These are phyloP conservation scores for Decorospora gaudefroyi DNA, from an alignment of 2,329 filamentous ascomycete species.

Conservation along the genomic window DNA sequence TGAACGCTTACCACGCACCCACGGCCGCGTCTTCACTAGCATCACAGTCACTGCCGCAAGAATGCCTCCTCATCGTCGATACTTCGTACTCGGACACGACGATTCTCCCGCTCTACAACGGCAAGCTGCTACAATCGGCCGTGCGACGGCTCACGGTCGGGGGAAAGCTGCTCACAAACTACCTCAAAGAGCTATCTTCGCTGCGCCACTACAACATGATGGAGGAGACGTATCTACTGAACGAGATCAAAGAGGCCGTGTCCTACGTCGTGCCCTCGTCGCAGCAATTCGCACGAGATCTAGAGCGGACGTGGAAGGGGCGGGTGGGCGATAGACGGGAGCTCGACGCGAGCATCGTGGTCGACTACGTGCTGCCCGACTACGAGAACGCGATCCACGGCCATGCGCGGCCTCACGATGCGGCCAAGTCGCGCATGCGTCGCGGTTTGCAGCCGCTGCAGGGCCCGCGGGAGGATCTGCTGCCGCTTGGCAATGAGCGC, in stretches of 20 bases:
- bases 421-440: constrained; percentile 61
- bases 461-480: constrained; percentile 69
- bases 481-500: constrained; percentile 88
- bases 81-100: constrained; percentile 93
- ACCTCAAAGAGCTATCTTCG: constrained; percentile 86
- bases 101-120: constrained; percentile 81
- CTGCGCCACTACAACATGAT: constrained; percentile 94
- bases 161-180: constrained; percentile 91
- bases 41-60: constrained; percentile 62
- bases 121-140: constrained; percentile 77
- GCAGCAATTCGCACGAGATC: constrained; percentile 66
- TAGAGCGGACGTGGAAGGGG: constrained; percentile 80
- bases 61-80: constrained; percentile 87
- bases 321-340: constrained; percentile 60
- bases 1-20: constrained; percentile 74
- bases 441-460: constrained; percentile 55
- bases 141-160: constrained; percentile 86
- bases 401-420: constrained; percentile 76
- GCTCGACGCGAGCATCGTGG: constrained; percentile 64
- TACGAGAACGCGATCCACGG: constrained; percentile 68
- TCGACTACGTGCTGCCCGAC: constrained; percentile 92
- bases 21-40: constrained; percentile 52
- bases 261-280: constrained; percentile 77
- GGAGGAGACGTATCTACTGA: constrained; percentile 90
- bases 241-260: constrained; percentile 90